Base-by-base conservation (phyloP, 352 stramenopile genomes). In the Phytophthora fragariae region DNA sequence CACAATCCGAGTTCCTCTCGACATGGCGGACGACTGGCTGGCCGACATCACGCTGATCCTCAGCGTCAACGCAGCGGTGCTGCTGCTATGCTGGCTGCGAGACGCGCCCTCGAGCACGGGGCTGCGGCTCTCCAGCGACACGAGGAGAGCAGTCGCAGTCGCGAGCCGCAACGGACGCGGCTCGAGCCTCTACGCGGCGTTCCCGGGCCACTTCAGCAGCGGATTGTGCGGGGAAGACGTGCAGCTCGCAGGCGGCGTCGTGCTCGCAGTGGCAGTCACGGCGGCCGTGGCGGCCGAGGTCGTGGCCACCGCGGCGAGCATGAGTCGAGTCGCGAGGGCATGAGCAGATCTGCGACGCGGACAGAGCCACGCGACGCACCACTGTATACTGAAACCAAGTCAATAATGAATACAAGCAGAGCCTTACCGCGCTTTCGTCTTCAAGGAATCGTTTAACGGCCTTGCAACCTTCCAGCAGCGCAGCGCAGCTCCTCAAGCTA, bases 191-290 rank as follows among this genome's bases (percentile, higher is more conserved):
- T 72, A 68, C 50, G 57, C 69, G 35, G 66, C 69, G 57, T 72
- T 76, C 27, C 69, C 69, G 9, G 57, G 63, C 12, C 69, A 76
- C 14, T 72, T 76, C 57, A 58, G 56, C 55, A 72, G 49, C 63
- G 69, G 62, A 21, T 37, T 76, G 21, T 76, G 69, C 57, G 57
- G 69, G 1, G 69, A 72, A 56, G 69, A 76, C 57, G 46, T 72
- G 41, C 62, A 76, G 24, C 29, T 71, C 21, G 69, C 69, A n/a
- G 57, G 62, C 46, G 63, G 69, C n/a, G 69, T 76, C 12, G 57
- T 76, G 19, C 10, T 72, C 14, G 57, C 69, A 9, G 69, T 68
- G 19, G 69, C 63, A 24, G 24, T 76, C 52, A 76, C 50, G n/a
- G 62, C 50, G 11, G 68, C 68, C 8, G 68, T 75, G 17, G 61